Conservation (phyloP, 331 rosid species). For the Stylosanthes scabra region DNA sequence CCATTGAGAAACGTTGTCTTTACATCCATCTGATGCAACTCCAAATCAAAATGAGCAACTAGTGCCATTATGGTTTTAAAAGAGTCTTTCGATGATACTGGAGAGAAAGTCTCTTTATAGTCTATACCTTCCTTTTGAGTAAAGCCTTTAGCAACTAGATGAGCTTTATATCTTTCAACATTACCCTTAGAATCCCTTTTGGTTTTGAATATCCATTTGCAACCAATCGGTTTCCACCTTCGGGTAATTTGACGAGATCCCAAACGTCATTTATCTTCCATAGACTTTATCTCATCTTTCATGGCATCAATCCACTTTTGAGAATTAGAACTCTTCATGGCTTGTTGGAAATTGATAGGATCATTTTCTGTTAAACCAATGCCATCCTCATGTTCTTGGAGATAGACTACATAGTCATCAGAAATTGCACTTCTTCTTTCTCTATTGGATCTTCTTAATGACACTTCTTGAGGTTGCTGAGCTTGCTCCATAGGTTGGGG, state of each 20-base stretch:
- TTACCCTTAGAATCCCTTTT: not conserved
- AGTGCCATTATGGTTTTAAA: too few species aligned
- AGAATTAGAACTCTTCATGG: too few species aligned
- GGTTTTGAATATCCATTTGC: slow-evolving; percentile 3
- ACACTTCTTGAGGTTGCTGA: not conserved
- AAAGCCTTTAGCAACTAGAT: not conserved
- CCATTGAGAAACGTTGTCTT: too few species aligned
- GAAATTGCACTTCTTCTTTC: not conserved
- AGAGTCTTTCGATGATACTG: too few species aligned
- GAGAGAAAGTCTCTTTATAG: not conserved
- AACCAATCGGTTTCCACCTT: not conserved
- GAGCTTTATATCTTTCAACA: not conserved
- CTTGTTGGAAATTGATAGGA: too few species aligned
- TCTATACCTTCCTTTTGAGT: not conserved
- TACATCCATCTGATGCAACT: too few species aligned
- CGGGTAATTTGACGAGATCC: not conserved
- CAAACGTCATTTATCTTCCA: not conserved
- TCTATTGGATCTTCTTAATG: not conserved
- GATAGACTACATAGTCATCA: not conserved
- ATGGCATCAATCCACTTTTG: too few species aligned
- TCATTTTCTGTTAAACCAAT: not conserved
- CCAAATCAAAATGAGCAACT: too few species aligned
- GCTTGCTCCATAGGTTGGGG: not conserved
- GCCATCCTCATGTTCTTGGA: not conserved
- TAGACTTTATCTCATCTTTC: too few species aligned